These are phyloP conservation scores for Sporothrix dimorphospora DNA, from an alignment of 2,329 filamentous ascomycete genomes.

Conservation along the genomic window DNA sequence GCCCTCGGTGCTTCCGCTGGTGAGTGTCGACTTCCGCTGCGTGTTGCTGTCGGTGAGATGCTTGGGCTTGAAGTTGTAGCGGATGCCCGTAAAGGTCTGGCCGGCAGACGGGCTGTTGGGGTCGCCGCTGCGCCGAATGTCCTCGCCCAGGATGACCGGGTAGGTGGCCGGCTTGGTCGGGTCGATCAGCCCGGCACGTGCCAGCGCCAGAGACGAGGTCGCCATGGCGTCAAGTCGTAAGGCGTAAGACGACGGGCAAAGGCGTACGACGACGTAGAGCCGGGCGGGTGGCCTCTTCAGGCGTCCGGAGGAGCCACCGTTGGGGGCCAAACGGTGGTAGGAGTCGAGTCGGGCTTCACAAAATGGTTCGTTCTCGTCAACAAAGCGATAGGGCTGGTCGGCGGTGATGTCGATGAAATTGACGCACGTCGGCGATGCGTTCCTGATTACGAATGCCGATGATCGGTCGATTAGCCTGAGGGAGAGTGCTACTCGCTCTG, in stretches of 20 bases:
- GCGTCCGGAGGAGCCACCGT: conserved; percentile 15
- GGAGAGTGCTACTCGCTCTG: neutral
- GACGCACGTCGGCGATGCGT: neutral
- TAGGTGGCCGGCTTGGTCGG: conserved; percentile 64
- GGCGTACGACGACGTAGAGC: neutral
- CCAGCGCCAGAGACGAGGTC: conserved; percentile 33
- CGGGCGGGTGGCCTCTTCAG: conserved; percentile 8
- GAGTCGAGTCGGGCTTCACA: neutral
- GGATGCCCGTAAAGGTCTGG: conserved; percentile 62
- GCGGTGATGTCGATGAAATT: neutral
- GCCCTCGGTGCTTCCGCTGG: conserved; percentile 57
- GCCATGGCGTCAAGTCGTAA: conserved; percentile 33
- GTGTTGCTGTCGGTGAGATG: conserved; percentile 53
- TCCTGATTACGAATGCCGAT: neutral
- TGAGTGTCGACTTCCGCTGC: conserved; percentile 40
- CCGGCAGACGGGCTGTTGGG: conserved; percentile 47
- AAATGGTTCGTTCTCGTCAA: neutral
- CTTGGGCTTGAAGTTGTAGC: conserved; percentile 66
- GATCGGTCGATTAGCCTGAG: neutral
- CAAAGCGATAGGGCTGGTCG: neutral
- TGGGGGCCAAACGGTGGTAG: neutral
- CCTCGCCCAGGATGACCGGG: conserved; percentile 66
- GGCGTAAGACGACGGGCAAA: too few species aligned
- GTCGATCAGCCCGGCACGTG: conserved; percentile 51
- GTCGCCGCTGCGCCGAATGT: conserved; percentile 54